Conservation (phyloP, 2,329 filamentous ascomycete species). For the Arachnopeziza araneosa region DNA sequence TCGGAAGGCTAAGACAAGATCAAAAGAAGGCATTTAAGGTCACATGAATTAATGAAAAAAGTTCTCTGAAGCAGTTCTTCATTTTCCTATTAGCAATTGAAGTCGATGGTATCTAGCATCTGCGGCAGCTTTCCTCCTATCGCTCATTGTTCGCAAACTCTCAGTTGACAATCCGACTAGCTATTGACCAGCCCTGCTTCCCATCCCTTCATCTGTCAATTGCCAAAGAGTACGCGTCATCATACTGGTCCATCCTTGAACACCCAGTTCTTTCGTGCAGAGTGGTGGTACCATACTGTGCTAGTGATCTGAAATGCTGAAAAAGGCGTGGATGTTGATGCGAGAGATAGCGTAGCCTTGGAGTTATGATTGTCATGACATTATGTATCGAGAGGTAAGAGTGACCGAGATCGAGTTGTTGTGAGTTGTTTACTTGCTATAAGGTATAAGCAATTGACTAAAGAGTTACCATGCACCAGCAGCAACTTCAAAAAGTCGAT, state of each 20-base stretch:
- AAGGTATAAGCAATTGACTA: slow-evolving; percentile 16
- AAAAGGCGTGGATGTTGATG: slow-evolving; percentile 33
- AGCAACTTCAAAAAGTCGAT: neutral
- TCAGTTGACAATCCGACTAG: slow-evolving; percentile 29
- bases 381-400: slow-evolving; percentile 26
- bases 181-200: slow-evolving; percentile 31
- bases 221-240: slow-evolving; percentile 31
- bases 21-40: neutral
- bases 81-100: slow-evolving; percentile 18
- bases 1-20: neutral
- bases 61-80: neutral
- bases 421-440: slow-evolving; percentile 39
- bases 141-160: slow-evolving; percentile 29
- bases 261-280: slow-evolving; percentile 27
- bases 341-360: slow-evolving; percentile 30
- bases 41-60: neutral
- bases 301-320: slow-evolving; percentile 28
- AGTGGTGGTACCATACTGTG: slow-evolving; percentile 27
- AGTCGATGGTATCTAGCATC: slow-evolving; percentile 30
- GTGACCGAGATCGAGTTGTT: slow-evolving; percentile 37
- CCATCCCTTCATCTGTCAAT: slow-evolving; percentile 30
- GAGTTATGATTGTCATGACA: slow-evolving; percentile 34
- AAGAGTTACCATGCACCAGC: neutral
- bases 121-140: slow-evolving; percentile 28
- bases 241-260: slow-evolving; percentile 31